Conservation (phyloP, 306 rosid species). For the Potentilla sterilis region DNA sequence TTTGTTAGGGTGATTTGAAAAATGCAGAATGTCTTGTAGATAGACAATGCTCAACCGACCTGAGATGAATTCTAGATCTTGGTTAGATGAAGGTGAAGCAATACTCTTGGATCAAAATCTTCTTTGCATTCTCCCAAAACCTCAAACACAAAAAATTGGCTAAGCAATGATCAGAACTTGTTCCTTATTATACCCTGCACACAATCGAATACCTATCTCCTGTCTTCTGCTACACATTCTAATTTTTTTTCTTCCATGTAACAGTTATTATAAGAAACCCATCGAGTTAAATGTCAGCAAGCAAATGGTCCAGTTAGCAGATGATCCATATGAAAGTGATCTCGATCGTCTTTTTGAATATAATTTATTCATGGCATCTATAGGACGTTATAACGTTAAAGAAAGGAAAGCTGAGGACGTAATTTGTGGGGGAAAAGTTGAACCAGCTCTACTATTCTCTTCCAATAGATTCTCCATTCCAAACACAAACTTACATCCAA, state of each 20-base stretch:
- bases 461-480: constrained; percentile 25
- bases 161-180: too few relatives aligned
- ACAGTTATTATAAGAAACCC: too few relatives aligned
- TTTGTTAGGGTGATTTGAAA: too few relatives aligned
- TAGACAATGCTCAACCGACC: background rate
- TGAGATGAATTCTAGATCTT: background rate
- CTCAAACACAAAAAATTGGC: background rate
- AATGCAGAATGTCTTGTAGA: too few relatives aligned
- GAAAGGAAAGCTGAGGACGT: background rate
- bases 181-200: too few relatives aligned
- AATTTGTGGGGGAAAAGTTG: constrained; percentile 9
- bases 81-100: background rate
- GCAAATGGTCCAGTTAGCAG: too few relatives aligned
- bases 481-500: constrained; percentile 33
- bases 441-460: background rate
- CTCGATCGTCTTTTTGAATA: background rate
- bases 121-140: background rate
- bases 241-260: too few relatives aligned
- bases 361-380: background rate
- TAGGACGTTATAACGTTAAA: too few relatives aligned
- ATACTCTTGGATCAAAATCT: background rate
- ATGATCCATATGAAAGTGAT: background rate
- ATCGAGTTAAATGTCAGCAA: too few relatives aligned
- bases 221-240: too few relatives aligned
- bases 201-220: too few relatives aligned